Evolutionary conservation across 148 eudicot genomes (phyloP), one percentile per base, ranked within the genome.

Genomic region (Diospyros kaki): DNA sequence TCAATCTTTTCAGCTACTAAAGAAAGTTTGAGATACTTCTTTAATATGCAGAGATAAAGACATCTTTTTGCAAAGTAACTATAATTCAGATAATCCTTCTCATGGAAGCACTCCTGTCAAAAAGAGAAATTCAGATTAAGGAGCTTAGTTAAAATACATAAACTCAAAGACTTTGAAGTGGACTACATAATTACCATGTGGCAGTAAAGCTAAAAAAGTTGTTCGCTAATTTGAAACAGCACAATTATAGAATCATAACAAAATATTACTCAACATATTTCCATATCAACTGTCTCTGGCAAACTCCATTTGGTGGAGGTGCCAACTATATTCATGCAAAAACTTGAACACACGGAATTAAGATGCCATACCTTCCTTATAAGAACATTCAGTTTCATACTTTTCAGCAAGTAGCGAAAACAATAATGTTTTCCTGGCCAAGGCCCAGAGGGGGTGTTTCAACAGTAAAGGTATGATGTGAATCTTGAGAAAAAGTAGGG

Each of bases 31-130:
- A 95, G 77, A 81, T 92, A 82, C 79, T 86, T 92, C 87, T 92
- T 95, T 63, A 95, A 82, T 53, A 87, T 69, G 75, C 96, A 87
- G 39, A 95, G 93, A 78, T 95, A 95, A 39, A 95, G 94, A 71
- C 86, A 92, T 78, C 98, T 91, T 87, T 95, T 95, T 75, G 96
- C 97, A 88, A 92, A 94, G 83, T 92, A 95, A 46, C 97, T 85
- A 75, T 92, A 80, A 82, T 95, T 90, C 76, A 95, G 80, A 79
- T 89, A 92, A 82, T 95, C 98, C 77, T 95, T 95, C 70, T 92
- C 98, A 75, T 83, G 91, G 84, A 95, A 95, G 69, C 96, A 90
- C 81, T 90, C 96, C 98, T 95, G 86, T 75, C 75, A 72, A 28
- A 28, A 58, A 40, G 69, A 72, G 64, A 18, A 61, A 18, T 52